Evolutionary conservation across 2,329 filamentous ascomycete species (phyloP).

Genomic region (Tolypocladium amazonense): DNA sequence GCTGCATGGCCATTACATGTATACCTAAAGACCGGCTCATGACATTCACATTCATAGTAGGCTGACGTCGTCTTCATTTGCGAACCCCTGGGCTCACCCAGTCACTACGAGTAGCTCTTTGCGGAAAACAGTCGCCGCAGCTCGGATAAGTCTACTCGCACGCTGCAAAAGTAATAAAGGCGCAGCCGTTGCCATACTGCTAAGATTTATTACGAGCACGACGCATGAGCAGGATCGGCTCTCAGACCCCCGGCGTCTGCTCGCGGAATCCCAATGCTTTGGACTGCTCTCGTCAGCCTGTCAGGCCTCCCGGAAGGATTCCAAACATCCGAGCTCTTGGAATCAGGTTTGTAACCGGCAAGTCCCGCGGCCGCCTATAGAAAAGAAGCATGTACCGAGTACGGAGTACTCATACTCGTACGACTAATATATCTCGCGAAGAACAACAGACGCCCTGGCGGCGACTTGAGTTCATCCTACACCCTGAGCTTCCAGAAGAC

Average conservation of each 20-base stretch:
- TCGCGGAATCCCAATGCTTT: background rate
- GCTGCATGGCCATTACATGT: too few relatives aligned
- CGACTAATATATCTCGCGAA: background rate
- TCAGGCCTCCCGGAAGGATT: background rate
- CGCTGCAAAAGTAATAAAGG: background rate
- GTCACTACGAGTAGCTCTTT: background rate
- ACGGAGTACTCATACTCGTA: background rate
- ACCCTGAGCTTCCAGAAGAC: conserved; percentile 15
- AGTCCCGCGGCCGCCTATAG: background rate
- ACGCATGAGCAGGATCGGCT: background rate
- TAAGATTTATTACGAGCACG: background rate
- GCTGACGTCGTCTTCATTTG: background rate
- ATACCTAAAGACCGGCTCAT: too few relatives aligned
- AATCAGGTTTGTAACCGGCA: background rate
- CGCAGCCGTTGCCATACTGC: background rate
- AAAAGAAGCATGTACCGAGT: background rate
- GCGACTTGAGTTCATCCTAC: background rate
- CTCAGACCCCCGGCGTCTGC: background rate
- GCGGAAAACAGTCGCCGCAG: background rate
- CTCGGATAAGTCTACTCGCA: background rate
- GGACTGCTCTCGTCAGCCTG: background rate
- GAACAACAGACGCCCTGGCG: background rate
- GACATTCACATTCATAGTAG: background rate
- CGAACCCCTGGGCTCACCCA: background rate
- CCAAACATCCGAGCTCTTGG: background rate